Base-by-base conservation (phyloP, 495 filamentous ascomycete species). In the Daldinia caldariorum region DNA sequence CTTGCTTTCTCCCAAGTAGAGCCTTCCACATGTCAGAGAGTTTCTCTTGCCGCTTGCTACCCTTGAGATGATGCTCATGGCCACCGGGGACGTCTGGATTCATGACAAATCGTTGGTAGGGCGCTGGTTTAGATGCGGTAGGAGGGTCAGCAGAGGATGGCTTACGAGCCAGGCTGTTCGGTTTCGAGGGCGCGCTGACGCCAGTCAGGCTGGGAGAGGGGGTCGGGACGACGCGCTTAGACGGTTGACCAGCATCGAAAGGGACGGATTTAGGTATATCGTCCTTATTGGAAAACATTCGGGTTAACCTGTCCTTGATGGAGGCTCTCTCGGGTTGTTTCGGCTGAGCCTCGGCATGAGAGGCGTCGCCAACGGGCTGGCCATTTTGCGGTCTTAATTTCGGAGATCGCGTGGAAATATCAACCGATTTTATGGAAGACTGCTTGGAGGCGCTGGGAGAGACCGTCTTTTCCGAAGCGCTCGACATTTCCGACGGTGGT, bases 21-120 rank as follows among this genome's bases (percentile, higher is more conserved):
- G 91, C 88, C 66, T 93, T 90, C 69, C 97, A 87, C 83, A 99
- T 89, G 74, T 94, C 92, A n/a, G 91, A 89, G 62, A 99, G 83
- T 77, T 97, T 99, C 81, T 99, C 94, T 78, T 99, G 94, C 53
- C 95, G 87, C 76, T 93, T 92, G 56, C 90, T 89, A 65, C 89
- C 91, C 75, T 92, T 94, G 16, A 99, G 87, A 70, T 92, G 85
- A 76, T 99, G 95, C 64, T 91, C 89, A 74, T 99, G 95, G 8
- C 88, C 86, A 72, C 90, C 90, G 67, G 70, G 78, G 6, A 76
- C 75, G 26, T 82, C 77, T 35, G 78, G 61, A 41, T 77, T 76
- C 35, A 79, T 16, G 35, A 80, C 75, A 68, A 82, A 87, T 67
- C 85, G 84, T 58, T 81, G 78, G 13, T 70, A 54, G 3, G 74